Evolutionary conservation across 1,284 basidiomycete species (phyloP), one percentile per base, ranked within the genome.

Genomic region (Ceratobasidium sp.): DNA sequence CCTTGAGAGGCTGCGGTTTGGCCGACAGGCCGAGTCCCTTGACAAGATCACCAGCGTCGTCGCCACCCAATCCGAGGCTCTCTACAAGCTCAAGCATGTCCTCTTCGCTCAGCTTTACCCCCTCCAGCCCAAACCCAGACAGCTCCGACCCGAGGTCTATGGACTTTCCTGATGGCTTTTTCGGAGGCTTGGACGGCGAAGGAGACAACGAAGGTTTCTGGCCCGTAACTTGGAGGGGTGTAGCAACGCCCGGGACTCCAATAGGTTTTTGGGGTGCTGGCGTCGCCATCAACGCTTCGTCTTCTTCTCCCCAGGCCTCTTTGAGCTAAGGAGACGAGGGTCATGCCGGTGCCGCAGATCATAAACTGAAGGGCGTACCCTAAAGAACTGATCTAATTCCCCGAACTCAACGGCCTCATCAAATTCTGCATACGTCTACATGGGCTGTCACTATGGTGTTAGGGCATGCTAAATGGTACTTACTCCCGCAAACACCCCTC

Each of bases 391-490:
- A 50, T 88, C 86, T 26, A 93, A 85, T 76, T 91, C 89, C 74
- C 83, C 85, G 77, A 85, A 87, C 80, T 93, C 92, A 26, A 93
- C 91, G 8, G 92, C 91, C 76, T 92, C 90, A 82, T 93, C 92
- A 76, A 89, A 89, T 71, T 87, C 84, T 34, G 82, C 78, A 75
- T 88, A 88, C 41, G 83, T 82, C 88, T 89, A 34, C 26, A 30
- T 48, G 30, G 58, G 12, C 53, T 28, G 16, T 62, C 32, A 45
- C 61, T 41, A 32, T 36, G 61, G n/a, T 26, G n/a, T 5, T 41
- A 36, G 14, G 50, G 81, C 82, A 28, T 46, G 43, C 28, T 81
- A 76, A 39, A 48, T 12, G 59, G 48, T 21, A 82, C 85, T 74
- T 77, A 87, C 87, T 30, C 86, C 86, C 45, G 84, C 84, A 74